phyloP scores from a whole-genome alignment of 78 protist species.

The Speleostelium caveatum region DNA sequence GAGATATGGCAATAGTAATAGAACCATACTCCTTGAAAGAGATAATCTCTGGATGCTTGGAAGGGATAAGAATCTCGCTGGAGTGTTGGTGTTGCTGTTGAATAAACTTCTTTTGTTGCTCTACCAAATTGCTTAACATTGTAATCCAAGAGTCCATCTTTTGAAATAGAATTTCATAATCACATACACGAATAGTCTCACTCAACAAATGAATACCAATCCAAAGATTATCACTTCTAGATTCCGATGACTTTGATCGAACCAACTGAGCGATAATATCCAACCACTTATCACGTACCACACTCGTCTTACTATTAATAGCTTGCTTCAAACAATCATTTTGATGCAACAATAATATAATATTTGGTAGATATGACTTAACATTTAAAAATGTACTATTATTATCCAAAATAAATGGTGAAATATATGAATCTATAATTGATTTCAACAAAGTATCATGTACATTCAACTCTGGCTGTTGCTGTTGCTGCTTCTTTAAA shows the following conservation, averaged over 20 bases:
- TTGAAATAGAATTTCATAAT: slow-evolving; percentile 17
- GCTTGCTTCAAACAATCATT: background rate
- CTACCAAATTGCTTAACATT: background rate
- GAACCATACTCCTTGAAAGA: slow-evolving; percentile 14
- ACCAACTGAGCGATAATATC: background rate
- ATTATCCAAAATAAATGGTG: background rate
- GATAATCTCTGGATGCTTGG: background rate
- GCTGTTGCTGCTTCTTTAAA: too few species aligned
- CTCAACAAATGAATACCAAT: slow-evolving; percentile 34
- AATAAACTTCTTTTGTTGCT: slow-evolving; percentile 8
- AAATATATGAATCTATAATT: slow-evolving; percentile 23
- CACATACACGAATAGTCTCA: slow-evolving; percentile 58
- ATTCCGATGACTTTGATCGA: background rate
- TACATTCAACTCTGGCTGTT: background rate
- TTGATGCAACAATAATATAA: slow-evolving; percentile 21
- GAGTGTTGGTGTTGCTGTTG: background rate
- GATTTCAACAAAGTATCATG: slow-evolving; percentile 21
- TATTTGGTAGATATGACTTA: slow-evolving; percentile 10
- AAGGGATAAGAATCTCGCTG: background rate
- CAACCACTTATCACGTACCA: slow-evolving; percentile 3
- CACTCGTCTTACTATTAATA: background rate
- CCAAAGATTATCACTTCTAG: background rate
- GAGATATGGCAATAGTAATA: background rate
- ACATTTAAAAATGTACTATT: slow-evolving; percentile 1
- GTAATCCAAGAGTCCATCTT: slow-evolving; percentile 22